Percentiles rank a stretch among this genome's conserved stretches.
Conservation (phyloP, 2,329 filamentous ascomycete genomes). For the Hymenotorrendiella dingleyae region DNA sequence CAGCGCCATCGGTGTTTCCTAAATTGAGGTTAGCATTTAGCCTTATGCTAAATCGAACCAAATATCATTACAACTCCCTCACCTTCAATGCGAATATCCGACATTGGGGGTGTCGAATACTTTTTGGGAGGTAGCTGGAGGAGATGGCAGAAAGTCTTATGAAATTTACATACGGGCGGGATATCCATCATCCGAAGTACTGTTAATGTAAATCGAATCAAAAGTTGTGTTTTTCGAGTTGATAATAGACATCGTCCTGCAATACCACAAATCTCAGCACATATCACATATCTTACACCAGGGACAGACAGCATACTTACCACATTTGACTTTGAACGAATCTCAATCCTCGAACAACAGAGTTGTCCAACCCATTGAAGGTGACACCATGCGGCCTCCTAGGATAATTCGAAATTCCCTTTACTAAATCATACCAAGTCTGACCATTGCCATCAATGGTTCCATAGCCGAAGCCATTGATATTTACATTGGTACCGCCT, state of each 20-base stretch:
- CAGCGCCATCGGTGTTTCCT: constrained; percentile 37
- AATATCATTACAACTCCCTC: too few relatives aligned
- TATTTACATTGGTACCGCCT: constrained; percentile 45
- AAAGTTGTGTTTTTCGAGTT: constrained; percentile 41
- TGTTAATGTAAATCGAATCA: constrained; percentile 49
- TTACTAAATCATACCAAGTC: constrained; percentile 50
- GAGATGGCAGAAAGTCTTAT: too few relatives aligned
- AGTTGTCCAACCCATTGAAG: constrained; percentile 43
- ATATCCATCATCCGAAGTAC: constrained; percentile 31
- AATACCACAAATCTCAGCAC: too few relatives aligned
- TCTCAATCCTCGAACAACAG: constrained; percentile 40
- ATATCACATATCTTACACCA: not conserved
- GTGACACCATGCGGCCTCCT: constrained; percentile 47
- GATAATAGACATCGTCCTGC: constrained; percentile 38
- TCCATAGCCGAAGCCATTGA: constrained; percentile 45
- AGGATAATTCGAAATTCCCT: constrained; percentile 39
- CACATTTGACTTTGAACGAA: constrained; percentile 57
- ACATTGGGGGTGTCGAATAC: too few relatives aligned
- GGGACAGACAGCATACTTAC: constrained; percentile 23
- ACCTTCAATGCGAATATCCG: too few relatives aligned
- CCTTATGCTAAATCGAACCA: too few relatives aligned
- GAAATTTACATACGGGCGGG: constrained; percentile 37
- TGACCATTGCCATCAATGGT: constrained; percentile 55
- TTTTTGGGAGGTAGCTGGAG: too few relatives aligned
- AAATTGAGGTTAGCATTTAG: too few relatives aligned